A percentile compares a stretch with the other conserved stretches of the same genome.
These are phyloP conservation scores for Rhizophagus sp. DNA, from an alignment of 192 early-diverging fungal genomes.

Conservation along the genomic window DNA sequence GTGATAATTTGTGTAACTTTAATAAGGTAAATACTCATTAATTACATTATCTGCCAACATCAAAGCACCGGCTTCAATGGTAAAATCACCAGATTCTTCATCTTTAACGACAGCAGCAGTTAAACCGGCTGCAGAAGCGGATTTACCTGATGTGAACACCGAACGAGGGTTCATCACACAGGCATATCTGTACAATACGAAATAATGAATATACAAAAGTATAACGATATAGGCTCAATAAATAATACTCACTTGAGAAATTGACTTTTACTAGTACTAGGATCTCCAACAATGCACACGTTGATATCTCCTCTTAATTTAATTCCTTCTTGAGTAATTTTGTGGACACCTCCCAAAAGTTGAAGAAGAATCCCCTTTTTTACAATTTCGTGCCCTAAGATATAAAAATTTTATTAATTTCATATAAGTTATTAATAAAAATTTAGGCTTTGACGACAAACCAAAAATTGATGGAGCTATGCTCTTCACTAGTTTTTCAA, in stretches of 20 bases:
- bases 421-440: neutral
- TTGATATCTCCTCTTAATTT: conserved; percentile 97
- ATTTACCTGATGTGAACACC: conserved; percentile 95
- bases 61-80: conserved; percentile 95
- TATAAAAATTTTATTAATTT: neutral
- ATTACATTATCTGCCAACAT: conserved; percentile 95
- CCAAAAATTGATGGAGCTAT: conserved; percentile 92
- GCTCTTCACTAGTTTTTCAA: conserved; percentile 76
- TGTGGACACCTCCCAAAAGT: conserved; percentile 94
- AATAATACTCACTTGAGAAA: conserved; percentile 76
- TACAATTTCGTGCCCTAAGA: conserved; percentile 81
- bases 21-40: neutral
- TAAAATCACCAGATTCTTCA: conserved; percentile 97
- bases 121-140: conserved; percentile 92
- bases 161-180: conserved; percentile 88
- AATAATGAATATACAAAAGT: neutral
- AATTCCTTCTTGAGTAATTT: conserved; percentile 89
- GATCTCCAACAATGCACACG: conserved; percentile 96
- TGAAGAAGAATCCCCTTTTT: conserved; percentile 96
- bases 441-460: conserved; percentile 17
- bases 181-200: conserved; percentile 66
- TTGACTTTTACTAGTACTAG: conserved; percentile 93
- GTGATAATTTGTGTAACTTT: neutral
- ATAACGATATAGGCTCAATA: neutral
- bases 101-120: conserved; percentile 95